These are phyloP conservation scores for Kokia cookei DNA, from an alignment of 441 rosid species.

Conservation along the genomic window DNA sequence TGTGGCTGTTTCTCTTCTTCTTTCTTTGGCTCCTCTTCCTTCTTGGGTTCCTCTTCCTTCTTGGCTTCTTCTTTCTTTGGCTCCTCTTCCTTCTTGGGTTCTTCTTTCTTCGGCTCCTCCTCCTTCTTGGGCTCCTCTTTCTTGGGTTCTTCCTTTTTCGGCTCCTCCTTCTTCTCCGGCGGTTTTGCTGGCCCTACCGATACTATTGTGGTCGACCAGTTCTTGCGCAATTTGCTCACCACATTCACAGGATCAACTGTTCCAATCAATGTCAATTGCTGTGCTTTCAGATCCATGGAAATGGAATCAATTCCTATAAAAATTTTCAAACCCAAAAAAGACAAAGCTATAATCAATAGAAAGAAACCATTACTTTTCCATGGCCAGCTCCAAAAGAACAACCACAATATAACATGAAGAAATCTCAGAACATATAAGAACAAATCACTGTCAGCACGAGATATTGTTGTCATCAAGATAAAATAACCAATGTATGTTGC, in stretches of 20 bases:
- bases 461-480: neutral
- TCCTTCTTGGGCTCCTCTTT: neutral
- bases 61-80: conserved; percentile 11
- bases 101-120: conserved; percentile 67
- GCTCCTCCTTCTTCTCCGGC: conserved; percentile 51
- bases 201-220: conserved; percentile 66
- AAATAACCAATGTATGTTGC: neutral
- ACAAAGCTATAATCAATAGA: neutral
- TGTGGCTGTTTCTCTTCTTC: conserved; percentile 13
- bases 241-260: conserved; percentile 64
- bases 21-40: conserved; percentile 11
- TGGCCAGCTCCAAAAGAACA: neutral
- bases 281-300: conserved; percentile 75
- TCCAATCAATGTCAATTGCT: conserved; percentile 26
- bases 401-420: neutral
- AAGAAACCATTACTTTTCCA: neutral
- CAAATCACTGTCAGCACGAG: neutral
- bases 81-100: conserved; percentile 31
- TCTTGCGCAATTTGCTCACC: conserved; percentile 78
- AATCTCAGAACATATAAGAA: neutral
- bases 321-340: neutral
- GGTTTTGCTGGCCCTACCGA: conserved; percentile 85
- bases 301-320: conserved; percentile 76
- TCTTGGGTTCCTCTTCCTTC: conserved; percentile 39
- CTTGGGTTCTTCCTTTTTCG: neutral